Evolutionary conservation across 2,329 filamentous ascomycete genomes (phyloP).

Genomic region (Botrytis galanthina): DNA sequence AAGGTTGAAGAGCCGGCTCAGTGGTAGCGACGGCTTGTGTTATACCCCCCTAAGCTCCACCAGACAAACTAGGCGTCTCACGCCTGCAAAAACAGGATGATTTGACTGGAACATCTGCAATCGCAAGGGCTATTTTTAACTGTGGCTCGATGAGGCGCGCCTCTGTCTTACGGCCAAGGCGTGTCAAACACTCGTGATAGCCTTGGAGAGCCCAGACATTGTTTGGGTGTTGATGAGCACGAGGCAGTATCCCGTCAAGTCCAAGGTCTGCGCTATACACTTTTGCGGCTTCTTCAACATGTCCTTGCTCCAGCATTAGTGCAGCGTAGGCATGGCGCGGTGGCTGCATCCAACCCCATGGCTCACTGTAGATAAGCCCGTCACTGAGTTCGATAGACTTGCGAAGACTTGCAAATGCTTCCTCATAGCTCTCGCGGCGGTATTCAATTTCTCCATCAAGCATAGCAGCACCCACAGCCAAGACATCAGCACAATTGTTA

Average conservation of each 20-base stretch:
- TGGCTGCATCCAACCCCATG: constrained; percentile 79
- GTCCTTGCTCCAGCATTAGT: constrained; percentile 64
- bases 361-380: constrained; percentile 66
- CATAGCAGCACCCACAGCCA: constrained; percentile 62
- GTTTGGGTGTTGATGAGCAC: constrained; percentile 64
- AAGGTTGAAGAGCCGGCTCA: too few species aligned
- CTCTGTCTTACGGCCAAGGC: constrained; percentile 45
- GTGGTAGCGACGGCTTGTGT: too few species aligned
- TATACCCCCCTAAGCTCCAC: too few species aligned
- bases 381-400: constrained; percentile 60
- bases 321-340: constrained; percentile 69
- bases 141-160: constrained; percentile 48
- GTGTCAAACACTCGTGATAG: constrained; percentile 65
- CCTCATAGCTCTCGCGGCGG: constrained; percentile 55
- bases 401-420: constrained; percentile 59
- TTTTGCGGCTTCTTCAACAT: constrained; percentile 52
- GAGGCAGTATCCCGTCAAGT: constrained; percentile 56
- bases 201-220: constrained; percentile 77
- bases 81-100: constrained; percentile 58
- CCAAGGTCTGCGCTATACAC: constrained; percentile 64
- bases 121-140: constrained; percentile 51
- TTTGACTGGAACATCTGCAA: constrained; percentile 58
- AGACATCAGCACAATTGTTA: constrained; percentile 62
- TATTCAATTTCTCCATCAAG: constrained; percentile 73
- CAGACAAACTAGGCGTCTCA: neutral